Percentiles rank a stretch among this genome's conserved stretches.
phyloP scores from a whole-genome alignment of 176 grass and related monocot species.

The Oryza meridionalis region DNA sequence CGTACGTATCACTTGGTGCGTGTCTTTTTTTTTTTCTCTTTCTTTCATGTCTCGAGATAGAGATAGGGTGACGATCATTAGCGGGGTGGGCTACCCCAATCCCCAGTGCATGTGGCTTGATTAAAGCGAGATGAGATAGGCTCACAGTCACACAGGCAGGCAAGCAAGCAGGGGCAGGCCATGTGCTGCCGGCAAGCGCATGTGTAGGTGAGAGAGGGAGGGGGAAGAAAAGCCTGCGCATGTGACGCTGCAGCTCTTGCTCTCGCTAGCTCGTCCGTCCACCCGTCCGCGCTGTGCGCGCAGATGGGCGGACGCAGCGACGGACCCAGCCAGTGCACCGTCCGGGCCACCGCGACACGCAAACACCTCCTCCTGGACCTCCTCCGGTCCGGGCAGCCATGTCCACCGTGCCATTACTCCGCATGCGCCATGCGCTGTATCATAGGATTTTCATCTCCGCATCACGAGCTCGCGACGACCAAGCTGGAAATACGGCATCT shows the following conservation, averaged over 20 bases:
- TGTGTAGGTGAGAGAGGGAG: conserved; percentile 27
- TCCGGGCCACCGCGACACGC: not conserved
- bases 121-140: conserved; percentile 41
- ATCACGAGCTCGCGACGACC: not conserved
- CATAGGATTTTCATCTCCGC: not conserved
- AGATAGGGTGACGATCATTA: conserved; percentile 24
- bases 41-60: not conserved
- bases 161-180: conserved; percentile 34
- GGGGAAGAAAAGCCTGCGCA: conserved; percentile 10
- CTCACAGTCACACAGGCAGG: not conserved
- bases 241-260: conserved; percentile 26
- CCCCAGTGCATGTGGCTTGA: conserved; percentile 39
- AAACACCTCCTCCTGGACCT: not conserved
- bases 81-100: conserved; percentile 35
- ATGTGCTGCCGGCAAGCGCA: conserved; percentile 51
- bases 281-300: conserved; percentile 18
- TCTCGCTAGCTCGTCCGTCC: not conserved
- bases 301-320: conserved; percentile 11
- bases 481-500: not conserved
- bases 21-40: not conserved
- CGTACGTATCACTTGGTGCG: not conserved
- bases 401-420: not conserved
- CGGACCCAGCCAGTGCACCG: conserved; percentile 23
- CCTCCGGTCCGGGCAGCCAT: not conserved
- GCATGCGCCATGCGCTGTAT: not conserved